Evolutionary conservation across 1,139 yeast genomes (phyloP), one percentile per base, ranked within the genome.

Genomic region (Saccharomyces hybrid): DNA sequence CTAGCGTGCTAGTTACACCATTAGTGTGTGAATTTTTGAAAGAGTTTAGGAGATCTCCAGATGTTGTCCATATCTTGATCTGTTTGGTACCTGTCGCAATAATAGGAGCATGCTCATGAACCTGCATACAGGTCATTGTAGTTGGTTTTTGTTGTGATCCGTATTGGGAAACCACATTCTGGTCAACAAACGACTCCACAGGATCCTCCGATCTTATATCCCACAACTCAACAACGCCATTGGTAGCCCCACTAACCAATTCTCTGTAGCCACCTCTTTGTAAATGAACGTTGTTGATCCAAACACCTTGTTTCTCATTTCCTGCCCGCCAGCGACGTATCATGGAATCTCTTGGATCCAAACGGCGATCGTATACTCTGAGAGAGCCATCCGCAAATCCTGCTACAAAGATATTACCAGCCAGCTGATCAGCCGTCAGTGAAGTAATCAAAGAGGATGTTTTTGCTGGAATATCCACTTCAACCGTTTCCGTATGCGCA

Each of bases 191-290:
- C 1, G 83, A 74, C 24, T 79, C 73, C 2, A 93, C 88, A 0
- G 97, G 93, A 11, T 83, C 83, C 55, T 82, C 79, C 47, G 75
- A 67, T 56, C 99, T 76, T 42, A 93, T 84, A 71, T 93, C 99
- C 99, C 99, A 95, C 29, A 93, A 69, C 59, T 85, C 86, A 2
- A 93, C 86, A 52, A 78, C 77, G 1, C 99, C 98, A 66, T 88
- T 95, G 0, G 87, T 75, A 2, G 93, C 80, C 0, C 88, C 98
- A 64, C 93, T 84, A 2, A 86, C 87, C 51, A 95, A 77, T 69
- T 95, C 99, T 55, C 99, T 78, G 61, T 82, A 83, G 0, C 99
- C 99, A 38, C 99, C 99, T 65, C 99, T 78, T 74, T 93, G 99
- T 96, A 93, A 87, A 63, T 89, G 96, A 2, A 91, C 83, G 62